Base-by-base conservation (phyloP, 257 asterid genomes). In the Ophiorrhiza pumila region DNA sequence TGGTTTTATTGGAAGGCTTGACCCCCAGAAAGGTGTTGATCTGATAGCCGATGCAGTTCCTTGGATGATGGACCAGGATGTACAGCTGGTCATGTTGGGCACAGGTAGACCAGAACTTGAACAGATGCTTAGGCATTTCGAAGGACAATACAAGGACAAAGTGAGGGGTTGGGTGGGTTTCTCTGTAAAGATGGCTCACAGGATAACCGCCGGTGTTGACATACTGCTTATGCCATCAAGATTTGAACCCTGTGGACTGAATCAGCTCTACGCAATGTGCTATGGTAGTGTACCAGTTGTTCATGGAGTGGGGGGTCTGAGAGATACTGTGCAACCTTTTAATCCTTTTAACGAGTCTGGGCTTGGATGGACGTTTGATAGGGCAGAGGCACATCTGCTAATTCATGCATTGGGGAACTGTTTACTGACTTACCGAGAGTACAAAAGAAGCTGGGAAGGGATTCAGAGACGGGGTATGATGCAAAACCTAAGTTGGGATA, bases 81-180 rank as follows among this genome's bases (percentile, higher is more conserved):
- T 87, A 74, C 98, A 95, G 80, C 68, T 95, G 70, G 94, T 89
- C 62, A 88, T 95, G 99, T 71, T 95, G 83, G 99, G 99, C 23
- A 83, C 97, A 0, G 99, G 99, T 10, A 79, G 95, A 78, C 79
- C 64, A 25, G 98, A 95, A 65, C 90, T 95, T 8, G 99, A 95
- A 70, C 79, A 84, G 65, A 75, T 95, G 85, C 95, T 95, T 14
- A 84, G 91, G 81, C 83, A 77, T 53, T 88, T 94, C 8, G 99
- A 95, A 79, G 80, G 84, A 35, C 89, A 87, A 74, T 81, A 90
- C 71, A 39, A 71, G 0, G 92, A 85, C 75, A 85, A 71, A 62
- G 89, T 82, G 37, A 71, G 99, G 47, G 97, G 98, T 42, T 92
- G 98, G 98, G 99, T 92, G 0, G 99, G 99, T 15, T 95, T 95